These are phyloP conservation scores for Penicillium silybi DNA, from an alignment of 495 filamentous ascomycete genomes.

Conservation along the genomic window DNA sequence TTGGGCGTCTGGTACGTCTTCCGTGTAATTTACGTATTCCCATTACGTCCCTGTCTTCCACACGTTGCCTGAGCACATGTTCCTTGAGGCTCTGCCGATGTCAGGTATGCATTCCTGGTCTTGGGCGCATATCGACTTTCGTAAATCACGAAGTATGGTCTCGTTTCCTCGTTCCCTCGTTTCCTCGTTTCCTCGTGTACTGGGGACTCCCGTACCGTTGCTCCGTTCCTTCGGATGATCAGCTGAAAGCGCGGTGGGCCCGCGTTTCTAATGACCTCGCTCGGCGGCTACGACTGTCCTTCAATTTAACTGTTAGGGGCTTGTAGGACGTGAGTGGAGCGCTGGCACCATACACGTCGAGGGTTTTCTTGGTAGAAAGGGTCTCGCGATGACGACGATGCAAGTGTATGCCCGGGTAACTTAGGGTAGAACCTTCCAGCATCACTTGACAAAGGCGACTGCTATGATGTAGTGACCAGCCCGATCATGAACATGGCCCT, in stretches of 20 bases:
- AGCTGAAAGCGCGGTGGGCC: not conserved
- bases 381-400: slow-evolving; percentile 17
- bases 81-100: not conserved
- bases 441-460: slow-evolving; percentile 4
- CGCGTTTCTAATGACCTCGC: not conserved
- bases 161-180: not conserved
- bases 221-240: not conserved
- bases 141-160: too few species aligned
- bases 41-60: not conserved
- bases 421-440: slow-evolving; percentile 24
- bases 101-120: not conserved
- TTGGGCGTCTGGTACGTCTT: not conserved
- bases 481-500: not conserved
- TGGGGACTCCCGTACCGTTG: not conserved
- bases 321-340: not conserved
- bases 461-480: slow-evolving; percentile 17
- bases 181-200: not conserved
- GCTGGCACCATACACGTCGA: not conserved
- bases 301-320: not conserved
- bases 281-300: not conserved
- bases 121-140: not conserved
- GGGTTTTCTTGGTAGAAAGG: not conserved
- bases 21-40: not conserved
- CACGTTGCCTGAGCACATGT: not conserved
- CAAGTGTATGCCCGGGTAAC: slow-evolving; percentile 1